These are phyloP conservation scores for Corylus avellana DNA, from an alignment of 306 rosid species.

Conservation along the genomic window DNA sequence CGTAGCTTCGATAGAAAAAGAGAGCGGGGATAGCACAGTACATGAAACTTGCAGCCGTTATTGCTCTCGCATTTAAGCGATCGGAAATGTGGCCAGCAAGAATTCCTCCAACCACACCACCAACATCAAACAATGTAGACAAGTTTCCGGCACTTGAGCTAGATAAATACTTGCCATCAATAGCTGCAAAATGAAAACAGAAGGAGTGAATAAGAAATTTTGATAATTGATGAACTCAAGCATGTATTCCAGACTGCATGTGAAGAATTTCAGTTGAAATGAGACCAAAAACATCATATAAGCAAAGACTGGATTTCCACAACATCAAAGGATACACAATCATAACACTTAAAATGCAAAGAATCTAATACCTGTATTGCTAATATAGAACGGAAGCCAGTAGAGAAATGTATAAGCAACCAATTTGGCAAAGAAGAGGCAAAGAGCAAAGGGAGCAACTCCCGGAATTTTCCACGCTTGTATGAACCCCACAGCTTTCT, in stretches of 20 bases:
- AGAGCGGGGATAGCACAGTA: conserved; percentile 97
- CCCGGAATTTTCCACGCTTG: conserved; percentile 98
- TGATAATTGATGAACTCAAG: background rate
- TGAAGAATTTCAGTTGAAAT: background rate
- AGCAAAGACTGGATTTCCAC: background rate
- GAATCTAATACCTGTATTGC: conserved; percentile 70
- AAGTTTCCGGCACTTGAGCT: conserved; percentile 72
- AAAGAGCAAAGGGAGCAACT: conserved; percentile 93
- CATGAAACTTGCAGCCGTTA: conserved; percentile 99
- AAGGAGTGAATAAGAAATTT: background rate
- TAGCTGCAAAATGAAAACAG: conserved; percentile 57
- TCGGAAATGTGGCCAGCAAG: conserved; percentile 95
- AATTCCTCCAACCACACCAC: conserved; percentile 94
- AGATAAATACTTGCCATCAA: conserved; percentile 79
- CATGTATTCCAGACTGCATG: background rate
- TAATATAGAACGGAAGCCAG: conserved; percentile 97
- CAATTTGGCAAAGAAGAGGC: conserved; percentile 93
- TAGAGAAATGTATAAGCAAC: conserved; percentile 99
- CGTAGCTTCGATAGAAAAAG: conserved; percentile 75
- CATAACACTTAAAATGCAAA: background rate
- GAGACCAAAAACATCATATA: background rate
- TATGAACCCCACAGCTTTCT: conserved; percentile 76
- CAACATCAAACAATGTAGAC: conserved; percentile 91
- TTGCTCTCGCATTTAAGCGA: conserved; percentile 83
- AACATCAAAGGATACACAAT: background rate